Conservation (phyloP, 2,329 filamentous ascomycete genomes). For the Arthroderma sp. region DNA sequence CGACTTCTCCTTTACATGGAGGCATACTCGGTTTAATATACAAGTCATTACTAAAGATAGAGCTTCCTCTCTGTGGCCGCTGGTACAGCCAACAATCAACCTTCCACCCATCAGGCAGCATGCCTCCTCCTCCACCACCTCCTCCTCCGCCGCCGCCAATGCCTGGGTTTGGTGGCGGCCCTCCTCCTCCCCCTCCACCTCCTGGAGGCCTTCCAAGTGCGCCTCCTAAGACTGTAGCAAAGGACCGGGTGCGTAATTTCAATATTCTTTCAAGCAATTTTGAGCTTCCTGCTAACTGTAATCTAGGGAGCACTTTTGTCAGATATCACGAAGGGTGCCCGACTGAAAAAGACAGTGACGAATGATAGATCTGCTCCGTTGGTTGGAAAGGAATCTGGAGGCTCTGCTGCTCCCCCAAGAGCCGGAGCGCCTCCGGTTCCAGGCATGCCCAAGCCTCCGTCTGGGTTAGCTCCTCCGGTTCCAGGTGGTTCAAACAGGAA, state of each 20-base stretch:
- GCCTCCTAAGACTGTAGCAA: constrained; percentile 42
- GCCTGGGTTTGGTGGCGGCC: constrained; percentile 43
- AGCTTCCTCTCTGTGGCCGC: too few species aligned
- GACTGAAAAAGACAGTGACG: constrained; percentile 72
- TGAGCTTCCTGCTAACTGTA: too few species aligned
- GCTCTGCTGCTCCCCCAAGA: constrained; percentile 47
- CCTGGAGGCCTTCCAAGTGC: constrained; percentile 46
- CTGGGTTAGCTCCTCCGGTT: constrained; percentile 57
- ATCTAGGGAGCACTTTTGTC: constrained; percentile 66
- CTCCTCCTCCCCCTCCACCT: constrained; percentile 49
- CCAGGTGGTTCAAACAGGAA: constrained; percentile 48
- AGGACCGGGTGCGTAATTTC: constrained; percentile 46
- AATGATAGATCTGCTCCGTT: constrained; percentile 83
- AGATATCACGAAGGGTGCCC: constrained; percentile 72
- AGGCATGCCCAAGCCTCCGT: constrained; percentile 44
- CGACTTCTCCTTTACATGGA: too few species aligned
- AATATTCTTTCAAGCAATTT: background rate
- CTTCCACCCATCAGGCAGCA: constrained; percentile 13
- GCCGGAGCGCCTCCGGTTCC: constrained; percentile 75
- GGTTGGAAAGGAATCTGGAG: constrained; percentile 44
- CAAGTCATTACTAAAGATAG: too few species aligned
- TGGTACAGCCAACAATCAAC: too few species aligned
- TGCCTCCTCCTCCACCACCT: constrained; percentile 36
- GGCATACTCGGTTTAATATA: too few species aligned
- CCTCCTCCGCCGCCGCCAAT: constrained; percentile 54